Evolutionary conservation across 2,329 filamentous ascomycete genomes (phyloP).

Genomic region (Alternaria viburni): DNA sequence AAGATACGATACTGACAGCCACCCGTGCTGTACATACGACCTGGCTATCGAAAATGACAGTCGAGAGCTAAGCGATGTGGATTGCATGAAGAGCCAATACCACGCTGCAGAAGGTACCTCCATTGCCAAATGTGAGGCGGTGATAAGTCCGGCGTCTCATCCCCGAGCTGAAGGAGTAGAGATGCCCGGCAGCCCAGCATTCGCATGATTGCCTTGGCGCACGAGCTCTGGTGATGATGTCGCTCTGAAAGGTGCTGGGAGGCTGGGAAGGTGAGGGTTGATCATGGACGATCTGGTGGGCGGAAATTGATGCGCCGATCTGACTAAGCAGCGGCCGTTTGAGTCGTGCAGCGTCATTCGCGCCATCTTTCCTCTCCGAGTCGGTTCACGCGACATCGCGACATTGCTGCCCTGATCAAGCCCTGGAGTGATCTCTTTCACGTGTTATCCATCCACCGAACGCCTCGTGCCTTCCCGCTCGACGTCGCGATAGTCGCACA

Average conservation of each 20-base stretch:
- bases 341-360: slow-evolving; percentile 19
- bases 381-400: slow-evolving; percentile 23
- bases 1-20: slow-evolving; percentile 8
- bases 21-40: slow-evolving; percentile 11
- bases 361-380: slow-evolving; percentile 16
- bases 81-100: background rate
- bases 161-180: background rate
- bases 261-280: background rate
- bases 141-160: background rate
- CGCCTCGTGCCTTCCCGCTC: background rate
- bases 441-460: background rate
- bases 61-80: background rate
- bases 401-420: slow-evolving; percentile 17
- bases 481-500: slow-evolving; percentile 2
- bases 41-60: background rate
- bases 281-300: background rate
- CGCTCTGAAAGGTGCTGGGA: background rate
- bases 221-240: background rate
- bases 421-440: slow-evolving; percentile 4
- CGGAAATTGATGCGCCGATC: background rate
- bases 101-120: background rate
- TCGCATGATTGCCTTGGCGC: background rate
- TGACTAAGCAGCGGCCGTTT: slow-evolving; percentile 19
- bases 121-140: background rate
- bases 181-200: background rate